These are phyloP conservation scores for Phialemoniopsis sp. DNA, from an alignment of 2,329 filamentous ascomycete species.

Conservation along the genomic window DNA sequence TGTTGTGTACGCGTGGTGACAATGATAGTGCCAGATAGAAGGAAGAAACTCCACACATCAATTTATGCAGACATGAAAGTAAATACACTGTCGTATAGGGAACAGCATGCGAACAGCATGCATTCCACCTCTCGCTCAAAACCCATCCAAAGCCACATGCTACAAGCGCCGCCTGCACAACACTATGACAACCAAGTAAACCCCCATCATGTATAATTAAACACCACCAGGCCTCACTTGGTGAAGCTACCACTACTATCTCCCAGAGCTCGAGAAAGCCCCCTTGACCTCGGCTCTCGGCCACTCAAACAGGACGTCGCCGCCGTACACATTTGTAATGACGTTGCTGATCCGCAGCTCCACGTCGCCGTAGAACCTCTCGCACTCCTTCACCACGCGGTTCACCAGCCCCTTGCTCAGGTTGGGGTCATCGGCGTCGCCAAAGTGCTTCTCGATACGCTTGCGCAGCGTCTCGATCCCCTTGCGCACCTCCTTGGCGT, in stretches of 20 bases:
- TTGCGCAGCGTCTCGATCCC: conserved; percentile 88
- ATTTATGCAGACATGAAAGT: too few species aligned
- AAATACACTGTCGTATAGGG: too few species aligned
- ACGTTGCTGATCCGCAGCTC: conserved; percentile 57
- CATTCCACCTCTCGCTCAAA: too few species aligned
- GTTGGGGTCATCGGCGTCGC: conserved; percentile 73
- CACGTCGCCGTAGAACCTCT: conserved; percentile 58
- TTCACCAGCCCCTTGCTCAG: conserved; percentile 55
- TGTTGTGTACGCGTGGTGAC: too few species aligned
- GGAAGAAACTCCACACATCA: too few species aligned
- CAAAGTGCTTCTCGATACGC: conserved; percentile 95
- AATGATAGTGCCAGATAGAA: too few species aligned
- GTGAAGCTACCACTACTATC: conserved; percentile 3
- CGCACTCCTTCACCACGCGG: conserved; percentile 57
- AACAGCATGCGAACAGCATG: too few species aligned
- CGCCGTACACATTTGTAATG: conserved; percentile 60
- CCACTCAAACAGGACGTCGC: conserved; percentile 63
- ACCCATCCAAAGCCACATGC: too few species aligned
- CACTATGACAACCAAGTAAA: too few species aligned
- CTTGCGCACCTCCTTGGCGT: conserved; percentile 79
- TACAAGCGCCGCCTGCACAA: too few species aligned
- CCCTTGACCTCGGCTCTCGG: conserved; percentile 58
- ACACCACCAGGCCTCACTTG: too few species aligned
- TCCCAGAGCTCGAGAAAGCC: conserved; percentile 37
- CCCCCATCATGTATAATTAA: too few species aligned